Conservation (phyloP, 2,329 filamentous ascomycete species). For the Penicillium sp. region DNA sequence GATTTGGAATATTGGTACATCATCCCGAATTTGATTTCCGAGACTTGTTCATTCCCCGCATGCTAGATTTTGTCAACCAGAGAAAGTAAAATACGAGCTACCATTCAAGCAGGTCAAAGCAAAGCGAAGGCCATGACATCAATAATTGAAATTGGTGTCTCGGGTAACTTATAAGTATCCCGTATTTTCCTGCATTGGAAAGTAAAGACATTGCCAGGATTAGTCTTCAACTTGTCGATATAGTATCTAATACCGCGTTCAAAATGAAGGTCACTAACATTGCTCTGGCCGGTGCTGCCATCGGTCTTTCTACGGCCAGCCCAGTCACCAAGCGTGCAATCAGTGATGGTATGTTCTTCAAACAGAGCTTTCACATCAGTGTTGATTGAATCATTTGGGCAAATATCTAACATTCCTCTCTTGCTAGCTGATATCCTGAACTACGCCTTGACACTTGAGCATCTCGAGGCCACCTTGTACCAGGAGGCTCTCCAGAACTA, state of each 20-base stretch:
- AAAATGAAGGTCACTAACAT: constrained; percentile 14
- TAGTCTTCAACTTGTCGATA: background rate
- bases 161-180: background rate
- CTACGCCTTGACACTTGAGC: constrained; percentile 46
- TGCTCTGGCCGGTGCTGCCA: constrained; percentile 7
- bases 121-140: background rate
- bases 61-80: background rate
- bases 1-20: background rate
- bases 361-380: background rate
- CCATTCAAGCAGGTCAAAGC: background rate
- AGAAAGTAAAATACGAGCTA: background rate
- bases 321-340: constrained; percentile 12
- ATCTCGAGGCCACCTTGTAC: constrained; percentile 65
- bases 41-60: background rate
- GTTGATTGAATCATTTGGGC: background rate
- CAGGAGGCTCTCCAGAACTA: constrained; percentile 59
- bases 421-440: constrained; percentile 19
- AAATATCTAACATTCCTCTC: background rate
- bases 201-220: background rate
- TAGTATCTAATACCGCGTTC: background rate
- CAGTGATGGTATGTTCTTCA: constrained; percentile 8
- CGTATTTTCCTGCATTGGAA: background rate
- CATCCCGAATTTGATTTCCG: background rate
- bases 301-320: constrained; percentile 8
- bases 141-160: background rate